Percentiles rank a stretch among this genome's conserved stretches.
These are phyloP conservation scores for Backusella australiensis DNA, from an alignment of 192 early-diverging fungal genomes.

Conservation along the genomic window DNA sequence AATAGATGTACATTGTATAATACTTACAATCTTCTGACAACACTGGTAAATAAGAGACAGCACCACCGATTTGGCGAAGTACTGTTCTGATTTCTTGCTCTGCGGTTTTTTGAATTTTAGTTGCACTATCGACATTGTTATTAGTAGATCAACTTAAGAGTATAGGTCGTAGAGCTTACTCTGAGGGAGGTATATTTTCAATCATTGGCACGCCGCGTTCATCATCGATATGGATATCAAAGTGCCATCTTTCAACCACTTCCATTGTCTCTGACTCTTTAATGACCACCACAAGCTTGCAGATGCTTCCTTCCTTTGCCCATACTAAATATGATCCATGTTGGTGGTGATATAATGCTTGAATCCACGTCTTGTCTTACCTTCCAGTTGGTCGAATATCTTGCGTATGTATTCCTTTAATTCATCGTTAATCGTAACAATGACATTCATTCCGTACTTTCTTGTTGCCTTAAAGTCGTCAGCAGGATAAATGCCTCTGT, in stretches of 20 bases:
- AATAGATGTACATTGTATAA: neutral
- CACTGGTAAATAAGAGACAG: slow-evolving; percentile 87
- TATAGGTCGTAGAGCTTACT: neutral
- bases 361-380: slow-evolving; percentile 40
- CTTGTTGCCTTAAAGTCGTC: slow-evolving; percentile 86
- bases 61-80: slow-evolving; percentile 88
- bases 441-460: slow-evolving; percentile 84
- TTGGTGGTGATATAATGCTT: neutral
- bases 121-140: neutral
- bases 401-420: slow-evolving; percentile 73
- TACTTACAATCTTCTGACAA: slow-evolving; percentile 79
- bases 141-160: neutral
- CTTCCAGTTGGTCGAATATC: slow-evolving; percentile 78
- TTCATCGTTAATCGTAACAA: slow-evolving; percentile 72
- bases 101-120: neutral
- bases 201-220: slow-evolving; percentile 29
- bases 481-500: slow-evolving; percentile 90
- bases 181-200: slow-evolving; percentile 8
- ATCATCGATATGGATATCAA: slow-evolving; percentile 78
- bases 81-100: slow-evolving; percentile 58
- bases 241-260: slow-evolving; percentile 92
- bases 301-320: slow-evolving; percentile 71
- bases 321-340: slow-evolving; percentile 51
- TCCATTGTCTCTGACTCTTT: slow-evolving; percentile 81
- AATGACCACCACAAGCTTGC: slow-evolving; percentile 85